Base-by-base conservation (phyloP, 2,329 filamentous ascomycete species). In the Leptosphaerulina australis region DNA sequence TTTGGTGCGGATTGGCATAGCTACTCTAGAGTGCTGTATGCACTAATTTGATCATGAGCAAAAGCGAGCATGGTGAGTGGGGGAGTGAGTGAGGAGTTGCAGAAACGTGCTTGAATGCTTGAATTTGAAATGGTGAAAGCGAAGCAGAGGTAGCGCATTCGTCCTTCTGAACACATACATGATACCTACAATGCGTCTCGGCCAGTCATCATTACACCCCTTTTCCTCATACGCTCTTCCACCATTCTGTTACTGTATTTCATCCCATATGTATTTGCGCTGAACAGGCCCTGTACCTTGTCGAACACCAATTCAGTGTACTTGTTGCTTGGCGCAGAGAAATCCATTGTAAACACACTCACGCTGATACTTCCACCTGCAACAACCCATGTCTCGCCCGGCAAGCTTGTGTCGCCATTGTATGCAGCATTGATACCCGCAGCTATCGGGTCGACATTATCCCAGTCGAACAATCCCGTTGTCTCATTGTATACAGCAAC, bases 401-500 rank as follows among this genome's bases (percentile, higher is more conserved):
- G 77, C n/a, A 82, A 60, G 5, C 63, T 66, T 60, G 78, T 80
- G 45, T 82, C 75, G 1, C 79, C 80, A 38, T 82, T 81, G 56
- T 81, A 77, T 48, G 79, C 81, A 1, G 68, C 60, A 44, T 82
- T 82, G 2, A 78, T 68, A 1, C 76, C 79, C 69, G 78, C 79
- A 5, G 79, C 80, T 8, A 77, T 71, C 1, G 62, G 62, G 8
- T 55, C 45, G 4, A 81, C 79, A 2, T 81, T 80, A 0, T 77
- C 77, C 80, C 81, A 65, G 11, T 41, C 41, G 56, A 83, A 82
- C 0, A 76, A 67, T 0, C 76, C 74, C 2, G 74, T 74, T 1
- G 73, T 69, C 3, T 70, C 64, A 44, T 81, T 76, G 43, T 70
- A 76, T 0, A 77, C 74, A 0, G 77, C 79, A 11, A 70, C 70